phyloP scores from a whole-genome alignment of 352 stramenopile genomes.

The Phytophthora sp. region DNA sequence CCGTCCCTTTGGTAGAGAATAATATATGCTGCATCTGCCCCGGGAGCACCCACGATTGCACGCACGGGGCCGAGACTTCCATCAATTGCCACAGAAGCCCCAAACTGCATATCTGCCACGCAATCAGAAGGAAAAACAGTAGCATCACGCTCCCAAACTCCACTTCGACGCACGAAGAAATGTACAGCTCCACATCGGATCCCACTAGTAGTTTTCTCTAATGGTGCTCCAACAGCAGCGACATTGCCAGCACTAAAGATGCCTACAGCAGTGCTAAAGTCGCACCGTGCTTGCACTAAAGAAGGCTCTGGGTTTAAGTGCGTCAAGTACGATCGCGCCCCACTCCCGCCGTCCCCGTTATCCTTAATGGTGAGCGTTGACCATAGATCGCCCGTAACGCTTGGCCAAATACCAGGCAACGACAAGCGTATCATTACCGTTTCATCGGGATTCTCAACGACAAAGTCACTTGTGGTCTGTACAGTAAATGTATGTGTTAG shows the following conservation, averaged over 20 bases:
- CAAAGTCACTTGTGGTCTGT: constrained; percentile 88
- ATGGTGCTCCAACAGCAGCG: constrained; percentile 69
- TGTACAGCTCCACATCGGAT: constrained; percentile 67
- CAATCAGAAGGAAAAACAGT: constrained; percentile 62
- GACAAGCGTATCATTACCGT: constrained; percentile 90
- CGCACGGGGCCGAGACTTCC: constrained; percentile 60
- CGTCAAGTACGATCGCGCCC: constrained; percentile 67
- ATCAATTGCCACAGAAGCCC: constrained; percentile 73
- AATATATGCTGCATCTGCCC: constrained; percentile 56
- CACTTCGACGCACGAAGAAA: constrained; percentile 66
- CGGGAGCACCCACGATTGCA: constrained; percentile 75
- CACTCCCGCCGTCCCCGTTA: constrained; percentile 90
- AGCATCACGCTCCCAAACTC: constrained; percentile 71
- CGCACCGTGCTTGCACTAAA: constrained; percentile 39
- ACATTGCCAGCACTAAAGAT: constrained; percentile 70
- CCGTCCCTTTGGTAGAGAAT: constrained; percentile 36
- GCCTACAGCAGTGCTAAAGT: constrained; percentile 62
- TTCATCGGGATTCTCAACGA: constrained; percentile 93
- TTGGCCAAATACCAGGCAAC: constrained; percentile 93
- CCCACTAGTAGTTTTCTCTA: constrained; percentile 39
- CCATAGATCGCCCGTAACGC: constrained; percentile 85
- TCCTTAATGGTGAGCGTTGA: constrained; percentile 90
- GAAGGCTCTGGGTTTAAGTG: constrained; percentile 49
- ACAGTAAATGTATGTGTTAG: constrained; percentile 72
- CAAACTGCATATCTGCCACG: constrained; percentile 56